These are phyloP conservation scores for Xylariaceae sp. DNA, from an alignment of 2,329 filamentous ascomycete species.

Conservation along the genomic window DNA sequence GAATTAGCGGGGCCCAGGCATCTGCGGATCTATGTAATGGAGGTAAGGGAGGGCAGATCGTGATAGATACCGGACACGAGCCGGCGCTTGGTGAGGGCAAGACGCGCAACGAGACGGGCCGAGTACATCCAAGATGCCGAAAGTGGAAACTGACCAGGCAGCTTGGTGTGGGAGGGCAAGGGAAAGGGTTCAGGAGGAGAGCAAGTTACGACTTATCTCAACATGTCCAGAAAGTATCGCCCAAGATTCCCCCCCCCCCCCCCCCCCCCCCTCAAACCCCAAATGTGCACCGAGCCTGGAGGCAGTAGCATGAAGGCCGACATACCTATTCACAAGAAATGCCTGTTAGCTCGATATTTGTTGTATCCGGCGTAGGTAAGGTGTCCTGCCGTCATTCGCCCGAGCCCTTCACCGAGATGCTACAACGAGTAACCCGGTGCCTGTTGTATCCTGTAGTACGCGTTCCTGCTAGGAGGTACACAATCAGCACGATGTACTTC, in stretches of 20 bases:
- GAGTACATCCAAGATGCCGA: constrained; percentile 16
- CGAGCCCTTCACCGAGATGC: constrained; percentile 17
- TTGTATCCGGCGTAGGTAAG: constrained; percentile 2
- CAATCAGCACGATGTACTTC: not conserved
- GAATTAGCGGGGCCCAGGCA: constrained; percentile 15
- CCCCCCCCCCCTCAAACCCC: not conserved
- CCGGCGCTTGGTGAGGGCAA: constrained; percentile 17
- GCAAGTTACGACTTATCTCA: constrained; percentile 3
- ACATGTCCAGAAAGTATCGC: not conserved
- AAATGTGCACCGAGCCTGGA: not conserved
- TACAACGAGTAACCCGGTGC: constrained; percentile 17
- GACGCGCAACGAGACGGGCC: constrained; percentile 21
- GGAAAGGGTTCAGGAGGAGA: not conserved
- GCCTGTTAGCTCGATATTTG: not conserved
- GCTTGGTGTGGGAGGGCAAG: constrained; percentile 14
- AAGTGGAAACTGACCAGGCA: constrained; percentile 16
- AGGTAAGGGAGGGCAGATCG: constrained; percentile 3
- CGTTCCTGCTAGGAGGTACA: not conserved
- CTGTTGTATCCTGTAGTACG: not conserved
- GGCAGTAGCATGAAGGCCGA: constrained; percentile 2
- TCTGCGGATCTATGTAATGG: constrained; percentile 13
- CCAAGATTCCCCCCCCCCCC: no score
- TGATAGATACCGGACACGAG: constrained; percentile 14
- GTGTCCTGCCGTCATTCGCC: constrained; percentile 10
- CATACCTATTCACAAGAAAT: not conserved